Conservation (phyloP, 2,329 filamentous ascomycete species). For the Clonostachys rosea region DNA sequence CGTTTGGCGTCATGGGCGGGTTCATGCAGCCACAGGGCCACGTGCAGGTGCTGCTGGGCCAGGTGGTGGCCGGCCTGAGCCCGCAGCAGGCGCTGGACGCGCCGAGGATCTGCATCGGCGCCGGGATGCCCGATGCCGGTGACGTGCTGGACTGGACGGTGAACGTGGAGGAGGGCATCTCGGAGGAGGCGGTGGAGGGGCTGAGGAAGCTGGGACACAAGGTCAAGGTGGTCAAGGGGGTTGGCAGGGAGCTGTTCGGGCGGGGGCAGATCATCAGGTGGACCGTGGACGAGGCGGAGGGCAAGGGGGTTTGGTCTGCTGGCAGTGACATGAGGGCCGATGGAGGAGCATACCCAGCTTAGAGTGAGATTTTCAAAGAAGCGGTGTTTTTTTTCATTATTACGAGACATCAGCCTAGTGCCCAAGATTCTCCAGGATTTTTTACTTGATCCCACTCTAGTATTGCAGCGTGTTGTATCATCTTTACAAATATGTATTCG, state of each 20-base stretch:
- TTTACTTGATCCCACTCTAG: too few relatives aligned
- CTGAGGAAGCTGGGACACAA: slow-evolving; percentile 68
- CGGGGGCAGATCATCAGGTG: slow-evolving; percentile 81
- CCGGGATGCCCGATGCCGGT: slow-evolving; percentile 60
- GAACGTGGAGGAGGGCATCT: slow-evolving; percentile 79
- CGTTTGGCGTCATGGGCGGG: slow-evolving; percentile 96
- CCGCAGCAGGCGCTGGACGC: slow-evolving; percentile 89
- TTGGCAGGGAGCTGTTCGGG: slow-evolving; percentile 68
- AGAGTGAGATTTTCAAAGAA: slow-evolving; percentile 1
- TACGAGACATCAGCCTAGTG: too few relatives aligned
- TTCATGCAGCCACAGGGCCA: slow-evolving; percentile 99
- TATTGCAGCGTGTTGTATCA: too few relatives aligned
- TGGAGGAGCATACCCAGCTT: slow-evolving; percentile 58
- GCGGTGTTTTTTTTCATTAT: too few relatives aligned
- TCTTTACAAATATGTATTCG: too few relatives aligned
- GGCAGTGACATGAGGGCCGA: slow-evolving; percentile 88
- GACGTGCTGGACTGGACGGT: slow-evolving; percentile 60
- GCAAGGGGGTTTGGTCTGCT: slow-evolving; percentile 72
- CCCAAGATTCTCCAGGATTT: too few relatives aligned
- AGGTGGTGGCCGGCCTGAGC: slow-evolving; percentile 74
- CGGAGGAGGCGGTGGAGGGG: slow-evolving; percentile 60
- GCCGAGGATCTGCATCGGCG: slow-evolving; percentile 83
- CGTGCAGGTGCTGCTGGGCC: slow-evolving; percentile 86
- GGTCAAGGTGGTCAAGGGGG: slow-evolving; percentile 63
- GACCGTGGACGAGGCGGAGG: slow-evolving; percentile 65